Conservation (phyloP, 495 filamentous ascomycete genomes). For the Podospora tetraspora region DNA sequence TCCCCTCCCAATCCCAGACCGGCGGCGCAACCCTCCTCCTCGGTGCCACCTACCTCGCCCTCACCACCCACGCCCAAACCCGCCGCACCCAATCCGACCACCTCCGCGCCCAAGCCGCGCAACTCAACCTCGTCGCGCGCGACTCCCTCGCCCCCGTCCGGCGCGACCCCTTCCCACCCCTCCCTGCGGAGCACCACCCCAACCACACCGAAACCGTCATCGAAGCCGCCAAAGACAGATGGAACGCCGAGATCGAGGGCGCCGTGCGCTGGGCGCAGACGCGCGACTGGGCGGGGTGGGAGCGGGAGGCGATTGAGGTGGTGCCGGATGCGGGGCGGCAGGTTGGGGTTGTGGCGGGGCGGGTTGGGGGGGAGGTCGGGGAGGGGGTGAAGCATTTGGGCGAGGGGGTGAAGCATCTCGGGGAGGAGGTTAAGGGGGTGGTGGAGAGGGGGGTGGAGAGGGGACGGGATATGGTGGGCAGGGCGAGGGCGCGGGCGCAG, state of each 20-base stretch:
- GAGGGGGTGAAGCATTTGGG: constrained; percentile 5
- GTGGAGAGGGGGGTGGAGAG: constrained; percentile 30
- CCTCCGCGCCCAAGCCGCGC: constrained; percentile 64
- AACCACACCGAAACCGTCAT: constrained; percentile 42
- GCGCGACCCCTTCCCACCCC: constrained; percentile 34
- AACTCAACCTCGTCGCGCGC: constrained; percentile 50
- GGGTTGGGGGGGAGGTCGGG: constrained; percentile 3
- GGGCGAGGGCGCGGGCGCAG: constrained; percentile 26
- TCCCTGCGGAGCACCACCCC: constrained; percentile 38
- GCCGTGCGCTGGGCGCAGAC: constrained; percentile 62
- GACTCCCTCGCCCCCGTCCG: neutral
- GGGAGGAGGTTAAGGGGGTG: constrained; percentile 15
- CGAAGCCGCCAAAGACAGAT: constrained; percentile 69
- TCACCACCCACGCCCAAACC: constrained; percentile 66
- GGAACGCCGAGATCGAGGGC: constrained; percentile 70
- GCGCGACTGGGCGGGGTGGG: constrained; percentile 57
- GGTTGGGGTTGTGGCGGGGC: constrained; percentile 13
- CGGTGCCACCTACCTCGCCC: constrained; percentile 71
- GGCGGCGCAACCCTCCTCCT: constrained; percentile 84
- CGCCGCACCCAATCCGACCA: constrained; percentile 63
- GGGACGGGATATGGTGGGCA: constrained; percentile 18
- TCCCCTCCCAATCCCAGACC: constrained; percentile 43
- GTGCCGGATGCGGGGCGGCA: constrained; percentile 5
- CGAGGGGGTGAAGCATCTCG: constrained; percentile 23
- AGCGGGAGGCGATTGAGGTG: constrained; percentile 47